Conservation (phyloP, 306 rosid species). For the Corylus americana region DNA sequence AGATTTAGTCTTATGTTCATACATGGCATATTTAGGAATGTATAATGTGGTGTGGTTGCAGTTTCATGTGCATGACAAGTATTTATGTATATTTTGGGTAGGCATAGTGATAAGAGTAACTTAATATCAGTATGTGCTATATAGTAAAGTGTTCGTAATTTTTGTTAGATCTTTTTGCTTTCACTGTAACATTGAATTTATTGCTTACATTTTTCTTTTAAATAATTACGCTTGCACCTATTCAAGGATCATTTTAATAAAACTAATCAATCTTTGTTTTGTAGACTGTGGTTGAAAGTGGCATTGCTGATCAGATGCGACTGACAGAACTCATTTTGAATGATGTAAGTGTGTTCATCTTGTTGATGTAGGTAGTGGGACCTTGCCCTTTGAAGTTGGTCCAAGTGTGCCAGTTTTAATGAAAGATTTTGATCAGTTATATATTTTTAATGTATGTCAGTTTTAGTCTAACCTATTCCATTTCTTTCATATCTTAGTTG, state of each 20-base stretch:
- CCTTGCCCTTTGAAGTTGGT: conserved; percentile 17
- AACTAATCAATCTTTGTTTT: conserved; percentile 25
- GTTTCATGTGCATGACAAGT: background rate
- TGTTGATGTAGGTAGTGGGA: conserved; percentile 21
- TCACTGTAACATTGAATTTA: background rate
- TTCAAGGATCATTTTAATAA: background rate
- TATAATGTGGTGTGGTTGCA: background rate
- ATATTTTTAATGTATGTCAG: background rate
- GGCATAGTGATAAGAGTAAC: background rate
- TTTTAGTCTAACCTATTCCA: background rate
- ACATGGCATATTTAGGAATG: background rate
- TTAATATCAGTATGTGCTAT: background rate
- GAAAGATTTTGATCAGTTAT: background rate
- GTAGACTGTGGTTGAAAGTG: conserved; percentile 86
- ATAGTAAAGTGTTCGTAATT: background rate
- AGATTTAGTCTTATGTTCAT: background rate
- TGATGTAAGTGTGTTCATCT: conserved; percentile 68
- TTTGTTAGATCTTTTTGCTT: background rate
- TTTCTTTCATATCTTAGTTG: background rate
- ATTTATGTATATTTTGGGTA: background rate
- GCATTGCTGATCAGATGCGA: conserved; percentile 89
- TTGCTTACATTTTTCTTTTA: background rate
- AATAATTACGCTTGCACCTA: background rate
- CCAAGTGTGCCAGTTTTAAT: background rate
- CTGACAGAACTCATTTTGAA: conserved; percentile 69